Percentiles rank a stretch among this genome's conserved stretches.
These are phyloP conservation scores for Poronia punctata DNA, from an alignment of 495 filamentous ascomycete genomes.

Conservation along the genomic window DNA sequence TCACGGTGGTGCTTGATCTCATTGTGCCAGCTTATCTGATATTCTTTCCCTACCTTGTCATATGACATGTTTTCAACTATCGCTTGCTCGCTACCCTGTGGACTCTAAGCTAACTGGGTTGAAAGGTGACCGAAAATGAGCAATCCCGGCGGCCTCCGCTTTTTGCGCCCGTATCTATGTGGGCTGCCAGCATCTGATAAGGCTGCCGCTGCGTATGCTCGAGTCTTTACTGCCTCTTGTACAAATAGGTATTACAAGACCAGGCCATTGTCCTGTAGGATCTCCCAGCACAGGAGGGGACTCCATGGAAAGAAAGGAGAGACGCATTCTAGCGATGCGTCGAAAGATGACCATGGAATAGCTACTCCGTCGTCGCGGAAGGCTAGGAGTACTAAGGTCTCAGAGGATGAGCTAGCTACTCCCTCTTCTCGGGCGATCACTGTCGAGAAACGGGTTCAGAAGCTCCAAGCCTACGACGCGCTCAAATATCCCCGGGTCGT, in stretches of 20 bases:
- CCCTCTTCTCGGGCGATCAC: conserved; percentile 5
- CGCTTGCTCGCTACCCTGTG: not conserved
- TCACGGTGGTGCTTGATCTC: conserved; percentile 52
- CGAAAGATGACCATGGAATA: too few relatives aligned
- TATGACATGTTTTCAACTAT: conserved; percentile 1
- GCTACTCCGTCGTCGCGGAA: too few relatives aligned
- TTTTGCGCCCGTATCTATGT: conserved; percentile 48
- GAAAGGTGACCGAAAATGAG: conserved; percentile 28
- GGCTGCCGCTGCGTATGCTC: conserved; percentile 16
- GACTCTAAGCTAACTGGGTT: conserved; percentile 8
- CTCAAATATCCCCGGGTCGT: conserved; percentile 36
- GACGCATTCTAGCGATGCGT: too few relatives aligned
- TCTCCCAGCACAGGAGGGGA: conserved; percentile 11
- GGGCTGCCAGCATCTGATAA: conserved; percentile 24
- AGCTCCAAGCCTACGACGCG: conserved; percentile 24
- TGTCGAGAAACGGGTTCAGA: conserved; percentile 16
- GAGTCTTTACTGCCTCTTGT: conserved; percentile 15
- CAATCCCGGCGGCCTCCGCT: conserved; percentile 31
- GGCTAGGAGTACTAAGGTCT: not conserved
- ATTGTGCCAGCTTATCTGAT: conserved; percentile 44
- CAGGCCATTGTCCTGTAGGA: not conserved
- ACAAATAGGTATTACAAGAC: conserved; percentile 4
- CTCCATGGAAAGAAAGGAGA: not conserved
- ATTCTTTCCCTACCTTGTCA: conserved; percentile 19
- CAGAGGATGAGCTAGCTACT: conserved; percentile 2